Percentiles rank a stretch among this genome's conserved stretches.
Conservation (phyloP, 192 early-diverging fungal genomes). For the Coemansia sp. region DNA sequence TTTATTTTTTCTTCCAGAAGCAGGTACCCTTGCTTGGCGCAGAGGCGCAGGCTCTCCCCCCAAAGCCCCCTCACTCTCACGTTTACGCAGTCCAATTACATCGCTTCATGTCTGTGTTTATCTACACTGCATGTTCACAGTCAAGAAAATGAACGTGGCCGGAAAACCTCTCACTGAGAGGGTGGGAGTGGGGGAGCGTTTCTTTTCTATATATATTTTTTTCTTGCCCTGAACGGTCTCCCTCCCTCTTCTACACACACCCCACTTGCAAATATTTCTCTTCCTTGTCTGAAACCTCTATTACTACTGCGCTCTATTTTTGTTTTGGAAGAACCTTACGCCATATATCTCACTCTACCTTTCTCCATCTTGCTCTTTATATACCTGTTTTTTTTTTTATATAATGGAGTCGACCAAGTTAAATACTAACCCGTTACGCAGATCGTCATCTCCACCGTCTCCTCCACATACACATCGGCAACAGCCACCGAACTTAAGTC, state of each 20-base stretch:
- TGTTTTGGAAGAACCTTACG: not conserved
- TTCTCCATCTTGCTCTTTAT: not conserved
- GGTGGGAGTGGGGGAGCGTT: not conserved
- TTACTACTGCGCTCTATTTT: not conserved
- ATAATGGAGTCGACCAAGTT: conserved; percentile 7
- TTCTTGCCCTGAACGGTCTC: not conserved
- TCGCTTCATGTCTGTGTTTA: not conserved
- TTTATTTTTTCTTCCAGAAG: not conserved
- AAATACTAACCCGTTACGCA: conserved; percentile 1
- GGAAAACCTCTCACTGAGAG: not conserved
- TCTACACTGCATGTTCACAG: not conserved
- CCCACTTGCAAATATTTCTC: not conserved
- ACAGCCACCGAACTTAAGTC: conserved; percentile 8
- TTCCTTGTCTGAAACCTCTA: conserved; percentile 6
- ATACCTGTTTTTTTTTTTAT: not conserved
- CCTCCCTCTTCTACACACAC: not conserved
- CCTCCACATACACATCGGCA: not conserved
- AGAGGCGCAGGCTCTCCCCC: conserved; percentile 1
- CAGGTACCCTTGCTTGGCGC: not conserved
- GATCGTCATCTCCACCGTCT: conserved; percentile 17
- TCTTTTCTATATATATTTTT: no score
- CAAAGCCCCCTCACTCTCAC: not conserved
- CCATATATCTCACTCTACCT: not conserved
- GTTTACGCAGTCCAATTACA: not conserved
- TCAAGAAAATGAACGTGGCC: not conserved